Base-by-base conservation (phyloP, 805 yeast species). In the Cyberlindnera saturnus region DNA sequence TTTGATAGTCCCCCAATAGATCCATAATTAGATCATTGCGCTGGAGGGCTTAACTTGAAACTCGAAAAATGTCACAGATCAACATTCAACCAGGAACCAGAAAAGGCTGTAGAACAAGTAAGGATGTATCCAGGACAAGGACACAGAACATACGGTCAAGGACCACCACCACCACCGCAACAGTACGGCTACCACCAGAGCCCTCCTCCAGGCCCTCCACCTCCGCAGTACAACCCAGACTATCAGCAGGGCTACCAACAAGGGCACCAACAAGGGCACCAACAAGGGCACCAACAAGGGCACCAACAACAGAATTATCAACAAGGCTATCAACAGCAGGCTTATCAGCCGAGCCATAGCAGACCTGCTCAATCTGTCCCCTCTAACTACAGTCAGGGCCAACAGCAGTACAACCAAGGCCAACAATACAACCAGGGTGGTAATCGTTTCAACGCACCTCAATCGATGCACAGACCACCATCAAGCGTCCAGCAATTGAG, bases 401-500 rank as follows among this genome's bases (percentile, higher is more conserved):
- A 30, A 36, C 44, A 38, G 26, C 44, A 38, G 26, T 32, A 31
- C 36, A 32, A 30, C 38, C 46, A 50, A 10, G 45, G 38, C 32
- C 48, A 45, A 10, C 44, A 39, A 4, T 39, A 45, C 19, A 32
- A 36, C 16, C 36, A 39, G 16, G 14, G 31, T 17, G 19, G 26
- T 32, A 30, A 36, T n/a, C 42, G 45, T 18, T 41, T 43, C 40
- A 18, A 34, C 11, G 52, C 52, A 1, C 64, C 63, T 11, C 10
- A 18, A 5, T 30, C 20, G 19, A 34, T 38, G 20, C 36, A 41
- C 34, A 30, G 34, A 19, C 62, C 61, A 17, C 50, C 56, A 5
- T 32, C 51, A 14, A 47, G 39, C 29, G 42, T 47, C 3, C 60
- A 54, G 41, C 39, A 36, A 23, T 41, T 48, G 48, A 56, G 55